These are phyloP conservation scores for Capronia americana DNA, from an alignment of 2,329 filamentous ascomycete genomes.

Conservation along the genomic window DNA sequence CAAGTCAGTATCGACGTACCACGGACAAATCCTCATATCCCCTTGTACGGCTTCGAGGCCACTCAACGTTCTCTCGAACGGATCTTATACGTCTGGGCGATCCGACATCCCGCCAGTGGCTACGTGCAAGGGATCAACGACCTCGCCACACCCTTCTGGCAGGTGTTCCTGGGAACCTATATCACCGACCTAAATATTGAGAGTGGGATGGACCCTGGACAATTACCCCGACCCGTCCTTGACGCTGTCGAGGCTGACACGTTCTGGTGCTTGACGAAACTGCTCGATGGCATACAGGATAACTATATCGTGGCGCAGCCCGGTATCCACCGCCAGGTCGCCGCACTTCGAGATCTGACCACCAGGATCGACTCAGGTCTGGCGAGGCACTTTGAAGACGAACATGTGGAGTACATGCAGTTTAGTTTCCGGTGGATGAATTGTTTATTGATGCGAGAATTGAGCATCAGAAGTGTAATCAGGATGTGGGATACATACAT, in stretches of 20 bases:
- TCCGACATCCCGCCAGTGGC: constrained; percentile 93
- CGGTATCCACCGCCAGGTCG: constrained; percentile 92
- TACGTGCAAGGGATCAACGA: constrained; percentile 99
- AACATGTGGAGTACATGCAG: constrained; percentile 97
- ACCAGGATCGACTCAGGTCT: constrained; percentile 83
- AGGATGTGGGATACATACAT: constrained; percentile 99
- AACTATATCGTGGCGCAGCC: constrained; percentile 99
- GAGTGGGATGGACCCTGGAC: constrained; percentile 93
- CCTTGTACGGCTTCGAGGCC: constrained; percentile 93
- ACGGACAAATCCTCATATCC: constrained; percentile 92
- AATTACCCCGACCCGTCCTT: constrained; percentile 85
- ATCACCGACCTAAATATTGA: constrained; percentile 94
- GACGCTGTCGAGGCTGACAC: constrained; percentile 97
- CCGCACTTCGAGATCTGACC: constrained; percentile 85
- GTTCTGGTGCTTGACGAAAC: constrained; percentile 97
- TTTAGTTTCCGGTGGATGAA: constrained; percentile 99
- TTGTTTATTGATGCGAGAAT: constrained; percentile 95
- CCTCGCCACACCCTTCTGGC: constrained; percentile 95
- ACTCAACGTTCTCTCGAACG: constrained; percentile 93
- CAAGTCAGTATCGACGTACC: constrained; percentile 99
- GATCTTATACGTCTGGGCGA: constrained; percentile 97
- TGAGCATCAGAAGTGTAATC: constrained; percentile 94
- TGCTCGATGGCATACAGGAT: constrained; percentile 98
- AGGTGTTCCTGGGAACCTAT: constrained; percentile 93
- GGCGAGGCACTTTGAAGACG: constrained; percentile 85